A percentile compares a stretch with the other conserved stretches of the same genome.
These are phyloP conservation scores for Silene vulgaris DNA, from an alignment of 179 eudicot species.

Conservation along the genomic window DNA sequence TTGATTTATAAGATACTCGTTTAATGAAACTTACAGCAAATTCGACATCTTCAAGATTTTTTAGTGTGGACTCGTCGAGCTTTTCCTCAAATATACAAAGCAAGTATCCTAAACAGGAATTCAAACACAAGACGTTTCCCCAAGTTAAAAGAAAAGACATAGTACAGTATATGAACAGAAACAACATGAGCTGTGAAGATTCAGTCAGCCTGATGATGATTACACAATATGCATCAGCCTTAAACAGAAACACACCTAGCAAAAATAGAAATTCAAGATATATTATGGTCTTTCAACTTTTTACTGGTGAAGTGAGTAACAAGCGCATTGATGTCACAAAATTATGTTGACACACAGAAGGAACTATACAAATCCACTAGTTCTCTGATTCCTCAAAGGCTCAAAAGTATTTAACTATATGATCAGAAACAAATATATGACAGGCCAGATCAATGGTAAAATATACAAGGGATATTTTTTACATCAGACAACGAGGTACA, in stretches of 20 bases:
- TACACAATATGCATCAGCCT: slow-evolving; percentile 3
- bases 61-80: slow-evolving; percentile 53
- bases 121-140: neutral
- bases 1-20: slow-evolving; percentile 6
- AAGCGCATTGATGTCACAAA: neutral
- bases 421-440: neutral
- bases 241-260: neutral
- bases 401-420: neutral
- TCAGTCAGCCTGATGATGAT: slow-evolving; percentile 13
- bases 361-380: slow-evolving; percentile 8
- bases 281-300: neutral
- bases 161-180: neutral
- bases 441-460: neutral
- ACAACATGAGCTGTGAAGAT: neutral
- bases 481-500: neutral
- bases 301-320: neutral
- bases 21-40: slow-evolving; percentile 65
- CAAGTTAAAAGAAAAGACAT: neutral
- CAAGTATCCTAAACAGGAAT: slow-evolving; percentile 57
- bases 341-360: neutral
- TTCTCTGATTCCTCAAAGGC: slow-evolving; percentile 9
- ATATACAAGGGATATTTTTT: neutral
- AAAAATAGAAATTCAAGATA: neutral
- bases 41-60: slow-evolving; percentile 72
- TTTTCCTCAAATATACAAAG: slow-evolving; percentile 79